phyloP scores from a whole-genome alignment of 768 basidiomycete genomes.

The Rhizopogon roseolus region DNA sequence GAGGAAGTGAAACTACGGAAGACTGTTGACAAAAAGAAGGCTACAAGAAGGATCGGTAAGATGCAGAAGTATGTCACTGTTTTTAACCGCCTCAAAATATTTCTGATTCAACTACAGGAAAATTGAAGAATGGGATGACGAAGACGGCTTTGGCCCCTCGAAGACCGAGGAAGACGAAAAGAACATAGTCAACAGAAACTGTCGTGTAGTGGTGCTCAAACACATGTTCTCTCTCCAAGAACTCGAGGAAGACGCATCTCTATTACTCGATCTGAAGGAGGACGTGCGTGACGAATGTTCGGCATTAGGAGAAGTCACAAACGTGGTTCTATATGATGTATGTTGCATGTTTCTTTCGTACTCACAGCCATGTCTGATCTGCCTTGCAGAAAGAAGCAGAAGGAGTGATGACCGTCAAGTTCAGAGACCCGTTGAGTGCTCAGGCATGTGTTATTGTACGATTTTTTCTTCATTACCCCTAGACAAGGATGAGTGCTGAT shows the following conservation, averaged over 20 bases:
- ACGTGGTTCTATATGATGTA: slow-evolving; percentile 93
- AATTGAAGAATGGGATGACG: slow-evolving; percentile 90
- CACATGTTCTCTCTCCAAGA: slow-evolving; percentile 91
- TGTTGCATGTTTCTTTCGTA: slow-evolving; percentile 20
- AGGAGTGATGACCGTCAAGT: slow-evolving; percentile 95
- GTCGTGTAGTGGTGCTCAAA: slow-evolving; percentile 87
- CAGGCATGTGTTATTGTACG: slow-evolving; percentile 86
- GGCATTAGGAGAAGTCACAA: slow-evolving; percentile 89
- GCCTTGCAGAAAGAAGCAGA: slow-evolving; percentile 76
- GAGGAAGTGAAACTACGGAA: slow-evolving; percentile 48
- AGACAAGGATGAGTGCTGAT: background rate
- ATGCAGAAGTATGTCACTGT: slow-evolving; percentile 67
- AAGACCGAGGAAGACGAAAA: slow-evolving; percentile 50
- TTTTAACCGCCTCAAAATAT: background rate
- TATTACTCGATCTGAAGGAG: slow-evolving; percentile 91
- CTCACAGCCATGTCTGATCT: slow-evolving; percentile 2
- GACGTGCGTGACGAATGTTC: slow-evolving; percentile 95
- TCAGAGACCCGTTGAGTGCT: slow-evolving; percentile 87
- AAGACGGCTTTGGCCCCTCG: slow-evolving; percentile 83
- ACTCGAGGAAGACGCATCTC: slow-evolving; percentile 77
- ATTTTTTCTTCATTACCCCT: slow-evolving; percentile 7
- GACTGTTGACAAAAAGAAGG: slow-evolving; percentile 74
- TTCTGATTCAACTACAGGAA: slow-evolving; percentile 49
- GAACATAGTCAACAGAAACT: slow-evolving; percentile 45
- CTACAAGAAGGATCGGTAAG: slow-evolving; percentile 70